These are phyloP conservation scores for Laburnicola sp. DNA, from an alignment of 2,329 filamentous ascomycete genomes.

Conservation along the genomic window DNA sequence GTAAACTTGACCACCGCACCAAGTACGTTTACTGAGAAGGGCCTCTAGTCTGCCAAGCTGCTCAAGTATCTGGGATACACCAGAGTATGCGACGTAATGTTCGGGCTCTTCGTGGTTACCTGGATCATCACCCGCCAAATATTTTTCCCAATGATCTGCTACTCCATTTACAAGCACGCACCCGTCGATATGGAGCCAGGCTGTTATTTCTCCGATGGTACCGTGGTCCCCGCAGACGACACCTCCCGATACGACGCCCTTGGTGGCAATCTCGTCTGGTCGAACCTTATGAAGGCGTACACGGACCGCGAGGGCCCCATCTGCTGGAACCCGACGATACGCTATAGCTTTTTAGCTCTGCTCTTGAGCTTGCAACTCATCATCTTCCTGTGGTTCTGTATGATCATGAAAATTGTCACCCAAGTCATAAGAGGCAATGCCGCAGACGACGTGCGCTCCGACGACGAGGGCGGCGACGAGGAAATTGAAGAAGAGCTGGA, in stretches of 20 bases:
- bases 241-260: conserved; percentile 41
- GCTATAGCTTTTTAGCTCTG: conserved; percentile 74
- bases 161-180: conserved; percentile 74
- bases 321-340: conserved; percentile 76
- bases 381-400: conserved; percentile 83
- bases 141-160: conserved; percentile 77
- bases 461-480: conserved; percentile 75
- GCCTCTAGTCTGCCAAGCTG: conserved; percentile 76
- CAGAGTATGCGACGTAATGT: conserved; percentile 76
- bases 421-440: conserved; percentile 74
- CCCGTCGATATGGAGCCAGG: conserved; percentile 65
- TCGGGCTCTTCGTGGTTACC: conserved; percentile 80
- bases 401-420: conserved; percentile 82
- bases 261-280: conserved; percentile 49
- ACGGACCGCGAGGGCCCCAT: conserved; percentile 70
- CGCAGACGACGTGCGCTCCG: conserved; percentile 85
- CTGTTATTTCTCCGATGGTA: conserved; percentile 68
- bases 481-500: conserved; percentile 50
- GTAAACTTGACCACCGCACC: background rate
- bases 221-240: conserved; percentile 60
- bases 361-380: conserved; percentile 79
- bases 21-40: background rate
- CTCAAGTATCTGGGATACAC: conserved; percentile 85
- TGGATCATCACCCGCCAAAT: conserved; percentile 87
- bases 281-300: conserved; percentile 75